Percentiles rank a stretch among this genome's conserved stretches.
Evolutionary conservation across 176 grass and related monocot species (phyloP).

Genomic region (Otatea glauca): DNA sequence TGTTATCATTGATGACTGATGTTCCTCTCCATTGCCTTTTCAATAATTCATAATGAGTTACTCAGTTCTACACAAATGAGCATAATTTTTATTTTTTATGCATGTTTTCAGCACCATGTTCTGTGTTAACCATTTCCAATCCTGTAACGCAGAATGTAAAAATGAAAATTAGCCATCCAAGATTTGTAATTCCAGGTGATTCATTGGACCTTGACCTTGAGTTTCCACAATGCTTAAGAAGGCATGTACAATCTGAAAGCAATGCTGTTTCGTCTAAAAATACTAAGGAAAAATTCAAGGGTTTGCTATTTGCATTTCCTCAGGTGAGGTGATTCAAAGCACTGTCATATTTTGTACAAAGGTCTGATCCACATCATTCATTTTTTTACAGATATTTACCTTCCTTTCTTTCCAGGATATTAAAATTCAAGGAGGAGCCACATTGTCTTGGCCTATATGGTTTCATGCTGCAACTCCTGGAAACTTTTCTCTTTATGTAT

Average conservation of each 20-base stretch:
- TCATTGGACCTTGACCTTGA: conserved; percentile 48
- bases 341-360: conserved; percentile 16
- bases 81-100: conserved; percentile 9
- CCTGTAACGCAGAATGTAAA: conserved; percentile 76
- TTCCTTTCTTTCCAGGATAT: conserved; percentile 57
- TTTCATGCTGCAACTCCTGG: conserved; percentile 87
- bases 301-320: conserved; percentile 80
- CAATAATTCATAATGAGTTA: conserved; percentile 27
- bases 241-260: conserved; percentile 52
- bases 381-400: conserved; percentile 37
- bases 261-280: conserved; percentile 15
- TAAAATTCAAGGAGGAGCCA: conserved; percentile 65
- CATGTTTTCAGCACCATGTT: conserved; percentile 23
- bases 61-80: conserved; percentile 17
- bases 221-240: conserved; percentile 75
- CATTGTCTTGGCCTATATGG: conserved; percentile 97
- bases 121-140: conserved; percentile 39
- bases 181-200: conserved; percentile 74
- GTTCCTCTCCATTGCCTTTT: background rate
- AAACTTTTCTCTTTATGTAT: conserved; percentile 77
- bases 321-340: conserved; percentile 58
- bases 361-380: background rate
- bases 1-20: conserved; percentile 37
- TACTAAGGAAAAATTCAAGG: conserved; percentile 55
- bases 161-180: conserved; percentile 91